Percentiles rank a stretch among this genome's conserved stretches.
These are phyloP conservation scores for Cutaneotrichosporon arboriforme DNA, from an alignment of 1,284 basidiomycete genomes.

Conservation along the genomic window DNA sequence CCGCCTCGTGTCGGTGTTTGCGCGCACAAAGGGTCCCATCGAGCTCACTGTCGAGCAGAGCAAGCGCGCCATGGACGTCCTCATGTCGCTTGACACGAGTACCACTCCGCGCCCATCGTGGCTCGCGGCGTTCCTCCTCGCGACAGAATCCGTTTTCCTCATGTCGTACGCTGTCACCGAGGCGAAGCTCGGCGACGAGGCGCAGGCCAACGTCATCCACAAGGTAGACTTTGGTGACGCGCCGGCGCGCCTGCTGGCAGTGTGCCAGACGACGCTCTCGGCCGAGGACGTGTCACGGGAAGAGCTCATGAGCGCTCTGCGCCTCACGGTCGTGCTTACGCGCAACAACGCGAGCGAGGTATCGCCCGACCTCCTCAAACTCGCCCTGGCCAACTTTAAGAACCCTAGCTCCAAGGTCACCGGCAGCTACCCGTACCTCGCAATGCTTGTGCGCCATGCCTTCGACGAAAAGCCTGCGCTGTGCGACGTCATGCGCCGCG, in stretches of 20 bases:
- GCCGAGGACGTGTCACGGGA: constrained; percentile 55
- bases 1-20: constrained; percentile 74
- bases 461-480: constrained; percentile 71
- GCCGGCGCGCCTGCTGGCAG: constrained; percentile 61
- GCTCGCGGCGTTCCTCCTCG: constrained; percentile 70
- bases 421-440: constrained; percentile 75
- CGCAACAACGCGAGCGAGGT: constrained; percentile 64
- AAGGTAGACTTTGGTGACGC: constrained; percentile 26
- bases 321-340: constrained; percentile 75
- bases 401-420: constrained; percentile 43
- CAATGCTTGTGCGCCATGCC: constrained; percentile 82
- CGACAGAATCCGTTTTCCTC: constrained; percentile 73
- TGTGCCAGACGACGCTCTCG: constrained; percentile 62
- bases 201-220: constrained; percentile 5
- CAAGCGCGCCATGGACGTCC: constrained; percentile 55
- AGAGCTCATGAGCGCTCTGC: constrained; percentile 70
- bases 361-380: constrained; percentile 58
- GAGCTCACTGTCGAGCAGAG: constrained; percentile 35
- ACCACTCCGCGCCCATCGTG: constrained; percentile 59
- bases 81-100: constrained; percentile 58
- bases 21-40: constrained; percentile 6
- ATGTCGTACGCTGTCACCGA: constrained; percentile 64
- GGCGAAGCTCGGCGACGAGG: constrained; percentile 36
- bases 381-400: constrained; percentile 61
- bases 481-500: constrained; percentile 69